phyloP scores from a whole-genome alignment of 2,329 filamentous ascomycete genomes.

The Botrytis pseudocinerea region DNA sequence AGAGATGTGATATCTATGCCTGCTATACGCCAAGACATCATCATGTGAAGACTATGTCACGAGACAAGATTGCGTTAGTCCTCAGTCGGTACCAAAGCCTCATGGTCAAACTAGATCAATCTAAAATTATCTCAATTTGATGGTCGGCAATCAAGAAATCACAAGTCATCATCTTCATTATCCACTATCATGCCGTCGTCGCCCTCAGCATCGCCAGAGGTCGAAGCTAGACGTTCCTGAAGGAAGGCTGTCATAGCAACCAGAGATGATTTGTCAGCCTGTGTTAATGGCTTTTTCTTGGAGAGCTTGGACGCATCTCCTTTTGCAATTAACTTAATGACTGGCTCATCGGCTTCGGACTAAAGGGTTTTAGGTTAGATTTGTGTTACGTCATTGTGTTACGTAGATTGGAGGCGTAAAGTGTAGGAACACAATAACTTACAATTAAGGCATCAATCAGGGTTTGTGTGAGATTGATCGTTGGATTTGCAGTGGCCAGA shows the following conservation, averaged over 20 bases:
- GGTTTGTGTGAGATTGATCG: constrained; percentile 45
- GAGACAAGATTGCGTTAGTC: not conserved
- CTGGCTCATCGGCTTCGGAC: constrained; percentile 46
- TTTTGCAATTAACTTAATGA: constrained; percentile 43
- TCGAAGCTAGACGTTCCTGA: constrained; percentile 27
- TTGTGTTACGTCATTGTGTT: constrained; percentile 11
- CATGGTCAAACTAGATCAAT: not conserved
- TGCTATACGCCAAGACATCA: not conserved
- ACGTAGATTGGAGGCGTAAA: not conserved
- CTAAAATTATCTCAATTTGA: not conserved
- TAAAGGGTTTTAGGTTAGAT: constrained; percentile 36
- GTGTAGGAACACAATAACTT: constrained; percentile 43
- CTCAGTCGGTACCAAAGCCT: not conserved
- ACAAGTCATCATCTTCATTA: not conserved
- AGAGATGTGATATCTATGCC: not conserved
- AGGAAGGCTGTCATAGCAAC: constrained; percentile 32
- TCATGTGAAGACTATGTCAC: not conserved
- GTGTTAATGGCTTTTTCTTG: constrained; percentile 15
- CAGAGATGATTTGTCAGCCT: constrained; percentile 28
- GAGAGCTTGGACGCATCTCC: constrained; percentile 31
- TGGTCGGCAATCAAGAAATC: not conserved
- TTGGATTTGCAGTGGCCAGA: constrained; percentile 52
- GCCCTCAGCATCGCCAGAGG: not conserved
- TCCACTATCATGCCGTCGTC: constrained; percentile 3
- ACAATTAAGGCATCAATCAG: constrained; percentile 64